Evolutionary conservation across 192 early-diverging fungal species (phyloP).

Genomic region (Linnemannia elongata): DNA sequence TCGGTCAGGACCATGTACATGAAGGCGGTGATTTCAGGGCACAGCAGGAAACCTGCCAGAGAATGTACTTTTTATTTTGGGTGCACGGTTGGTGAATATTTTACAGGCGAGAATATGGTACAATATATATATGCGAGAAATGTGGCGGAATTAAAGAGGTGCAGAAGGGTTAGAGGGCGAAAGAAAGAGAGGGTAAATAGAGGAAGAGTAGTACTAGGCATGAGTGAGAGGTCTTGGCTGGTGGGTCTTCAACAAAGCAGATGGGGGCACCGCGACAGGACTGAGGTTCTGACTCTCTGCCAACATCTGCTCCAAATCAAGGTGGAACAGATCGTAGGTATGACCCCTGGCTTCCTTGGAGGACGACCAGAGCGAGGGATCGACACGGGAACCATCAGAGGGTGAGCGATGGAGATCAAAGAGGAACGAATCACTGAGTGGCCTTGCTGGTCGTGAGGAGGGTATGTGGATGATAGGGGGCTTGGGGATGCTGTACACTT

Average conservation of each 20-base stretch:
- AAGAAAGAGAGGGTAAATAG: background rate
- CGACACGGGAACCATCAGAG: background rate
- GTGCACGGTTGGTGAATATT: background rate
- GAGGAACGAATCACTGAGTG: conserved; percentile 34
- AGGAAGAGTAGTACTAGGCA: background rate
- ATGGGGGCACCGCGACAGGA: background rate
- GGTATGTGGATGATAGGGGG: conserved; percentile 32
- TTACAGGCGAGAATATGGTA: background rate
- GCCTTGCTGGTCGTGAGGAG: conserved; percentile 17
- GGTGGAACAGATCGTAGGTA: conserved; percentile 2
- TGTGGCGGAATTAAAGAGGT: background rate
- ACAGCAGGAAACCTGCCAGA: background rate
- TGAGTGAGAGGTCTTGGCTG: background rate
- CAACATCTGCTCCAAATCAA: background rate
- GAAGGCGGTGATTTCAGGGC: background rate
- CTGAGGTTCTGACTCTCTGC: background rate
- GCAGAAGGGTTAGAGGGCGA: background rate
- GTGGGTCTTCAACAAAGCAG: background rate
- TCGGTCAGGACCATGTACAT: too few relatives aligned
- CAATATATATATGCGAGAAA: background rate
- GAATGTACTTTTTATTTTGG: background rate
- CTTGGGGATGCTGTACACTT: conserved; percentile 19
- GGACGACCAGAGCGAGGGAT: conserved; percentile 9
- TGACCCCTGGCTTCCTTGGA: background rate
- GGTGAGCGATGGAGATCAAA: conserved; percentile 30